Conservation (phyloP, 805 yeast species). For the Metschnikowia corniflorae region DNA sequence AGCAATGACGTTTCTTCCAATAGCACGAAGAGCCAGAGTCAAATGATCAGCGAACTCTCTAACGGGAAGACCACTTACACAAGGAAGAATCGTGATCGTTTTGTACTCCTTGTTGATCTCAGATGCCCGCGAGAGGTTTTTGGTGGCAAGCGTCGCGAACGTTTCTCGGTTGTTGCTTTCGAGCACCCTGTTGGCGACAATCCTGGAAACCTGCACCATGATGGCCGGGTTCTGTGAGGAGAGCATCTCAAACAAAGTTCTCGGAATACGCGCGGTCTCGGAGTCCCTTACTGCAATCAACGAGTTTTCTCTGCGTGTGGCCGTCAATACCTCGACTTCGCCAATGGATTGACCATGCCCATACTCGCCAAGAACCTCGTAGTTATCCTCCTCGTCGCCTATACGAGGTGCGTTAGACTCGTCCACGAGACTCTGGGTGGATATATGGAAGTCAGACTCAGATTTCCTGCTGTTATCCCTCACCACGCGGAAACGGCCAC, state of each 20-base stretch:
- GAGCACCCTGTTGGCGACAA: slow-evolving; percentile 66
- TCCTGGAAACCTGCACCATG: slow-evolving; percentile 82
- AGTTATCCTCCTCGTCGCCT: slow-evolving; percentile 19
- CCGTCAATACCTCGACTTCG: slow-evolving; percentile 89
- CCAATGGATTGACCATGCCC: slow-evolving; percentile 96
- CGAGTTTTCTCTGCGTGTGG: slow-evolving; percentile 62
- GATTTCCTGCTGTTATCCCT: slow-evolving; percentile 19
- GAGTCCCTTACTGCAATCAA: slow-evolving; percentile 89
- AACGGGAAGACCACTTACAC: slow-evolving; percentile 78
- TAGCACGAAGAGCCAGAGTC: slow-evolving; percentile 64
- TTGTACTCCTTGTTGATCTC: slow-evolving; percentile 52
- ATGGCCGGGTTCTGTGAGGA: slow-evolving; percentile 84
- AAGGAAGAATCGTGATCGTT: slow-evolving; percentile 82
- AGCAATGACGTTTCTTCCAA: slow-evolving; percentile 70
- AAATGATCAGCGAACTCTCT: slow-evolving; percentile 76
- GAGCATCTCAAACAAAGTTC: slow-evolving; percentile 80
- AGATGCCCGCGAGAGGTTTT: slow-evolving; percentile 30
- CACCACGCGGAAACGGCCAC: slow-evolving; percentile 79
- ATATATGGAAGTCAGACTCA: slow-evolving; percentile 6
- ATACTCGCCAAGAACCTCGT: slow-evolving; percentile 60
- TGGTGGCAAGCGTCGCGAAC: slow-evolving; percentile 20
- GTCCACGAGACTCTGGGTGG: slow-evolving; percentile 20
- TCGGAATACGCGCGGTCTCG: slow-evolving; percentile 89
- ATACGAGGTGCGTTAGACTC: slow-evolving; percentile 16
- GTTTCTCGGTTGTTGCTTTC: slow-evolving; percentile 13